phyloP scores from a whole-genome alignment of 768 basidiomycete species.

The Leccinum sublutescens region DNA sequence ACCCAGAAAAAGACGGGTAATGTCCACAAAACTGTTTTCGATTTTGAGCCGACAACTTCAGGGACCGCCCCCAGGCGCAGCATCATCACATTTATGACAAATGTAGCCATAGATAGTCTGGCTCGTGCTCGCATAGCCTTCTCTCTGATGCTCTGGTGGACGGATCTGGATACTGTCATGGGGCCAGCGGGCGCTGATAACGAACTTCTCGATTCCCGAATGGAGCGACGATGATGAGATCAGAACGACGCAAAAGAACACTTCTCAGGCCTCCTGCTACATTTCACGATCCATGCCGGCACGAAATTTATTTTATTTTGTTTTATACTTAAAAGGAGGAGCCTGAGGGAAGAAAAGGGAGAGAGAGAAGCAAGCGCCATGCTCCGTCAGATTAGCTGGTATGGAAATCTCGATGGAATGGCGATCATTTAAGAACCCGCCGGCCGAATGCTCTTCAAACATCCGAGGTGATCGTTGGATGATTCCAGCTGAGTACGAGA shows the following conservation, averaged over 20 bases:
- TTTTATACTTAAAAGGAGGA: background rate
- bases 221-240: slow-evolving; percentile 17
- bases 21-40: background rate
- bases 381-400: slow-evolving; percentile 4
- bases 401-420: slow-evolving; percentile 12
- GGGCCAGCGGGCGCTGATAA: background rate
- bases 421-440: slow-evolving; percentile 23
- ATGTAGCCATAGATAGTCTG: background rate
- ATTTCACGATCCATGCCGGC: slow-evolving; percentile 3
- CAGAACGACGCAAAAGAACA: slow-evolving; percentile 1
- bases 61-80: background rate
- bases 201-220: slow-evolving; percentile 1
- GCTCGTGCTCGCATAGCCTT: slow-evolving; percentile 6
- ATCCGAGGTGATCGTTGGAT: slow-evolving; percentile 31
- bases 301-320: background rate
- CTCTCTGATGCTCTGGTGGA: background rate
- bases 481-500: background rate
- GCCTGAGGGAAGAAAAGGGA: background rate
- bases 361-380: background rate
- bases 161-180: background rate
- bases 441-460: background rate
- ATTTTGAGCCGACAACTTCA: background rate
- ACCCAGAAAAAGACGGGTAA: background rate
- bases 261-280: background rate
- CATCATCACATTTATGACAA: background rate